Evolutionary conservation across 1,284 basidiomycete genomes (phyloP).

Genomic region (Ganoderma resinaceum): DNA sequence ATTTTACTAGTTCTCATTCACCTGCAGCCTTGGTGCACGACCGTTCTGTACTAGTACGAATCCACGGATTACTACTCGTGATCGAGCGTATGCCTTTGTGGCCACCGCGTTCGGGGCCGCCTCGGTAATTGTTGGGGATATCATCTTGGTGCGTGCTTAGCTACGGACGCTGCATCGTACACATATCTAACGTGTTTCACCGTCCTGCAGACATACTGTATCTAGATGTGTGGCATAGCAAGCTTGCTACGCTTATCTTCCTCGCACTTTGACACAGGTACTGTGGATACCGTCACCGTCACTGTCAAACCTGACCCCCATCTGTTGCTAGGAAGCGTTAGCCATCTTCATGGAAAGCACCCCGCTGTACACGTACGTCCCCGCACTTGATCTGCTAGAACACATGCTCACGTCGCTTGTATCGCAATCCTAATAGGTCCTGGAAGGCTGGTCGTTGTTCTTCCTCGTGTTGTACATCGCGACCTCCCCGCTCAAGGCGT

Average conservation of each 20-base stretch:
- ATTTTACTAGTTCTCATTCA: neutral
- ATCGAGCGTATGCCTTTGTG: constrained; percentile 21
- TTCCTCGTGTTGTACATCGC: constrained; percentile 25
- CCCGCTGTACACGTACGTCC: constrained; percentile 24
- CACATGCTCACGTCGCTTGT: neutral
- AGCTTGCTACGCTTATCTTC: constrained; percentile 22
- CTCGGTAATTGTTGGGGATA: constrained; percentile 26
- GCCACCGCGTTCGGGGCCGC: constrained; percentile 22
- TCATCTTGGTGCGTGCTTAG: constrained; percentile 24
- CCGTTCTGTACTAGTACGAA: constrained; percentile 21
- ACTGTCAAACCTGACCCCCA: neutral
- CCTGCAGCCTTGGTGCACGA: constrained; percentile 28
- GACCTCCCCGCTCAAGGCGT: constrained; percentile 20
- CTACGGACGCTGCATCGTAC: neutral
- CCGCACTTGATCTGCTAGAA: neutral
- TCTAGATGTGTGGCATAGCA: constrained; percentile 29
- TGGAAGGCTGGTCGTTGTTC: constrained; percentile 30
- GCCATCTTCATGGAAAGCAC: constrained; percentile 28
- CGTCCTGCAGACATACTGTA: constrained; percentile 22
- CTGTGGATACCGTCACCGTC: too few species aligned
- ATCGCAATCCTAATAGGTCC: constrained; percentile 1
- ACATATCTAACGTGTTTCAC: neutral
- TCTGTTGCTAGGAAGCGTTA: constrained; percentile 15
- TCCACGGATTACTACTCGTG: constrained; percentile 21
- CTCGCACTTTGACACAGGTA: constrained; percentile 13